Base-by-base conservation (phyloP, 495 filamentous ascomycete species). In the Penicillium fimorum region DNA sequence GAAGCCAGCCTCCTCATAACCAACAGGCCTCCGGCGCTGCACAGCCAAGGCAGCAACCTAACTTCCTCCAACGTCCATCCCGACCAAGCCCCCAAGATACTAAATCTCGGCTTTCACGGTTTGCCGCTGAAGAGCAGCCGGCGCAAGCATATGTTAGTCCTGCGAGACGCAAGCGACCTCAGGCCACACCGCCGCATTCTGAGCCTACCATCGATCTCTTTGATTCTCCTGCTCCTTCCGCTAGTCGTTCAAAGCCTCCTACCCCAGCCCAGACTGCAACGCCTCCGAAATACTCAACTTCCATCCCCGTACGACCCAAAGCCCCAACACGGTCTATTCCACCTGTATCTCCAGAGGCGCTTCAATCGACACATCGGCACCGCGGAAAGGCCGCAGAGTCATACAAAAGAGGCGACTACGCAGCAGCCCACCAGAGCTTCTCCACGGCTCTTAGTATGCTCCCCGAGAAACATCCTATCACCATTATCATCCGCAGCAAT, bases 321-420 rank as follows among this genome's bases (percentile, higher is more conserved):
- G 77, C 77, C 41, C 81, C 82, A 13, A 71, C 78, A 38, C 83
- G 90, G 7, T 77, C 79, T 40, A 82, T 96, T 47, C 92, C 92
- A 17, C 63, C 77, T 9, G 66, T 92, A 7, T 87, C 91, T 0
- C 67, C 82, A 11, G 78, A 82, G 45, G 86, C 86, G 3, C 81
- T 96, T 7, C 75, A 85, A 50, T 81, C 83, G 15, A 96, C 91
- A 15, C 85, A 85, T 42, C 77, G 82, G n/a, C 79, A 91, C 50
- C 88, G 95, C 17, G 79, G 85, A 51, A 84, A 85, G 50, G 95
- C 92, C 29, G 87, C 90, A 11, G 86, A 85, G 52, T 86, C 92
- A 59, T 98, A 96, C 78, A 97, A 96, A 71, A 84, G 89, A 24
- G 94, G 94, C 33, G 94, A 98, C 70, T 98, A 90, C 69, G 87